Conservation (phyloP, 371 early-diverging fungal genomes). For the Mortierella sp. region DNA sequence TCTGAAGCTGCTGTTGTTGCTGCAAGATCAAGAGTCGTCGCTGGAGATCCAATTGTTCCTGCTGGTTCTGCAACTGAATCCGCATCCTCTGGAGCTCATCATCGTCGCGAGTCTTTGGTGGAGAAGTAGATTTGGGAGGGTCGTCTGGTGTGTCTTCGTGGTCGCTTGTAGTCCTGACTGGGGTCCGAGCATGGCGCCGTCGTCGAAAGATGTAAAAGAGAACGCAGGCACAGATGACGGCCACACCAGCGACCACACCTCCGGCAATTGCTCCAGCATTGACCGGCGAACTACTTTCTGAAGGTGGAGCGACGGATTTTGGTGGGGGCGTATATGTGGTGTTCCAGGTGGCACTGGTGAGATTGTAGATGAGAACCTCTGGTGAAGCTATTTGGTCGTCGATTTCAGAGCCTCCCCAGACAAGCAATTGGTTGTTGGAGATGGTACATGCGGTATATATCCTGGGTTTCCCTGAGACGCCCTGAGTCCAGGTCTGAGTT, state of each 20-base stretch:
- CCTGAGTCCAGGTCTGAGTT: slow-evolving; percentile 20
- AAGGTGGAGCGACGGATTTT: slow-evolving; percentile 8
- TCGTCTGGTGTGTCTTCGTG: slow-evolving; percentile 3
- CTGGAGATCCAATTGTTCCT: slow-evolving; percentile 31
- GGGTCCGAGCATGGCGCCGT: slow-evolving; percentile 4
- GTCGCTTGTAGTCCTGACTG: slow-evolving; percentile 9
- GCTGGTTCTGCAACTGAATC: slow-evolving; percentile 32
- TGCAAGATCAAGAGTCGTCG: slow-evolving; percentile 28
- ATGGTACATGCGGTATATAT: slow-evolving; percentile 40
- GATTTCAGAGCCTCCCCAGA: slow-evolving; percentile 37
- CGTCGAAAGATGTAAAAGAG: slow-evolving; percentile 25
- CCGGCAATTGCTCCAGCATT: slow-evolving; percentile 47
- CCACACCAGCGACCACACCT: slow-evolving; percentile 30
- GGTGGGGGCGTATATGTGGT: slow-evolving; percentile 25
- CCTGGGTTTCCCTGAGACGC: slow-evolving; percentile 25
- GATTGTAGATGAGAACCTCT: slow-evolving; percentile 26
- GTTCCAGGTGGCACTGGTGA: slow-evolving; percentile 29
- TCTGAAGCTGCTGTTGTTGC: slow-evolving; percentile 23
- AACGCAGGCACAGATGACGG: slow-evolving; percentile 15
- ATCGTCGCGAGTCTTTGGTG: neutral
- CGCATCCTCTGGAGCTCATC: slow-evolving; percentile 25
- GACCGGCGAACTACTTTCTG: neutral
- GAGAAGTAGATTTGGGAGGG: neutral
- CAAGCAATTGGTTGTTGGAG: slow-evolving; percentile 34
- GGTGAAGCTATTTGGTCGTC: neutral